These are phyloP conservation scores for Penicillium sp. DNA, from an alignment of 2,329 filamentous ascomycete genomes.

Conservation along the genomic window DNA sequence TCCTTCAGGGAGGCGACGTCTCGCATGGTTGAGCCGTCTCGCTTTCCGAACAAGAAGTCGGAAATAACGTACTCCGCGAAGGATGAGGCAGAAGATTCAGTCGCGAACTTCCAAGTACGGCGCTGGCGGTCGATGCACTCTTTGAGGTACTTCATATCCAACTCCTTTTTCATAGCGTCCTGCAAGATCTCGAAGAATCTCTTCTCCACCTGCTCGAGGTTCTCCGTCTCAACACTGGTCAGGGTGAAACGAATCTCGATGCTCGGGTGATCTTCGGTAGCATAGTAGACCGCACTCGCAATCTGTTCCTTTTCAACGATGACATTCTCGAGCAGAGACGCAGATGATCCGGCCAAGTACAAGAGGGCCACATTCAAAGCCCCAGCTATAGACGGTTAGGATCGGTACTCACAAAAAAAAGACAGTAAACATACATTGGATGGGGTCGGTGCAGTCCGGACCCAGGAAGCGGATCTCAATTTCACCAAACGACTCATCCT, in stretches of 20 bases:
- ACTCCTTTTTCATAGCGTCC: conserved; percentile 70
- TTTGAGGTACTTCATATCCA: conserved; percentile 86
- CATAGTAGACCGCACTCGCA: conserved; percentile 79
- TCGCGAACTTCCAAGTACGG: conserved; percentile 77
- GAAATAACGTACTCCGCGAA: conserved; percentile 84
- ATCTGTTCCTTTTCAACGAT: conserved; percentile 92
- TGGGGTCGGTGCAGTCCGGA: conserved; percentile 70
- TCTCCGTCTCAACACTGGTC: conserved; percentile 81
- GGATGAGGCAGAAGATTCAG: conserved; percentile 76
- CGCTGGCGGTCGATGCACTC: conserved; percentile 82
- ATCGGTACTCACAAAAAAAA: not conserved
- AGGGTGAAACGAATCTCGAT: conserved; percentile 83
- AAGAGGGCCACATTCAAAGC: conserved; percentile 77
- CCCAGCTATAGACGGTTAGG: conserved; percentile 47
- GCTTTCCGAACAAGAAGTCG: conserved; percentile 85
- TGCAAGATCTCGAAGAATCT: conserved; percentile 80
- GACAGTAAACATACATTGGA: conserved; percentile 49
- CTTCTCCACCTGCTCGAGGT: conserved; percentile 78
- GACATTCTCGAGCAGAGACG: conserved; percentile 85
- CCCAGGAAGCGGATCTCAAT: conserved; percentile 84
- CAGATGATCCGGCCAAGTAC: conserved; percentile 90
- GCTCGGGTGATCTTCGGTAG: conserved; percentile 74
- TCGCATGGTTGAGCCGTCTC: conserved; percentile 73
- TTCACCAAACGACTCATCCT: conserved; percentile 91
- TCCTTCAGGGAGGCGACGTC: conserved; percentile 55